phyloP scores from a whole-genome alignment of 2,329 filamentous ascomycete species.

The Fusarium sp. region DNA sequence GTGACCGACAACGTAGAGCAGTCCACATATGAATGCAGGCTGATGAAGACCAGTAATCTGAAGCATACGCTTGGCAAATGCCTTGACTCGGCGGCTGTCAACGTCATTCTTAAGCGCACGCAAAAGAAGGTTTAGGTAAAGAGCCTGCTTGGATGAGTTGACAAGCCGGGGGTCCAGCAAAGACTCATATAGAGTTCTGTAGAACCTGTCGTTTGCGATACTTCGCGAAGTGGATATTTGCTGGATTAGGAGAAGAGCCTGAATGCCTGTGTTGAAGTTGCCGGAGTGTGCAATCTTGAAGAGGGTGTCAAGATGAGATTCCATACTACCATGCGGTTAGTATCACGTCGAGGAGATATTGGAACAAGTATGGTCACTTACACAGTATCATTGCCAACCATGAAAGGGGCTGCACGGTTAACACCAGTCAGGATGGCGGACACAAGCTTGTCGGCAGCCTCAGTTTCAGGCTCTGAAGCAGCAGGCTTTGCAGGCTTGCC shows the following conservation, averaged over 20 bases:
- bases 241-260: conserved; percentile 94
- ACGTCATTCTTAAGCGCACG: conserved; percentile 88
- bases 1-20: conserved; percentile 90
- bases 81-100: conserved; percentile 92
- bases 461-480: conserved; percentile 70
- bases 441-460: conserved; percentile 83
- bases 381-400: conserved; percentile 80
- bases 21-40: conserved; percentile 89
- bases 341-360: neutral
- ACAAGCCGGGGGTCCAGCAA: conserved; percentile 89
- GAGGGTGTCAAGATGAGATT: conserved; percentile 90
- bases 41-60: conserved; percentile 91
- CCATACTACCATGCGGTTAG: conserved; percentile 65
- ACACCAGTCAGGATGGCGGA: conserved; percentile 93
- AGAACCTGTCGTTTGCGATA: conserved; percentile 88
- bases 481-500: conserved; percentile 34
- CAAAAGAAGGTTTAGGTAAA: conserved; percentile 94
- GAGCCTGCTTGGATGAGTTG: conserved; percentile 91
- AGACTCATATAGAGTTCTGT: conserved; percentile 94
- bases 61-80: conserved; percentile 92
- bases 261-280: conserved; percentile 98
- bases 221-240: conserved; percentile 86
- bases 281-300: conserved; percentile 97
- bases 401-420: conserved; percentile 95
- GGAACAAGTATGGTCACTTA: conserved; percentile 48